Evolutionary conservation across 768 basidiomycete genomes (phyloP).

Genomic region (Leccinum rimulosum): DNA sequence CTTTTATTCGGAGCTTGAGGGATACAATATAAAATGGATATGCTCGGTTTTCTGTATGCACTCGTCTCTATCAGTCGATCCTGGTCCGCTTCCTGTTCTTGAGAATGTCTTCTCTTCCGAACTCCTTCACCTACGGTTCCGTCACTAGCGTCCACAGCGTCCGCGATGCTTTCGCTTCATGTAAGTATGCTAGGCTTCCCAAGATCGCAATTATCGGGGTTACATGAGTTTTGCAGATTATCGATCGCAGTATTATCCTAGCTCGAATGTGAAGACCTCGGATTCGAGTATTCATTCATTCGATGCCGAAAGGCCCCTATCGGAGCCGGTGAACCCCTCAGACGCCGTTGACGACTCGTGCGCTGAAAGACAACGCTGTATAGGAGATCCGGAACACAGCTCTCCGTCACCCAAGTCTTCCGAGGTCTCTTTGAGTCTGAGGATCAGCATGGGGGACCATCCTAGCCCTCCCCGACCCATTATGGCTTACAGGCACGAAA

Average conservation of each 20-base stretch:
- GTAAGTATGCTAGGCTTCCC: slow-evolving; percentile 35
- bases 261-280: slow-evolving; percentile 53
- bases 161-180: slow-evolving; percentile 58
- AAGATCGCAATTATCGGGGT: not conserved
- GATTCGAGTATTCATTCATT: slow-evolving; percentile 40
- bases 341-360: not conserved
- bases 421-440: slow-evolving; percentile 17
- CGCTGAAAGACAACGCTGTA: slow-evolving; percentile 8
- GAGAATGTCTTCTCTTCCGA: slow-evolving; percentile 49
- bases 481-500: slow-evolving; percentile 11
- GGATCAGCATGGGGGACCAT: slow-evolving; percentile 13
- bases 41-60: not conserved
- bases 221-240: slow-evolving; percentile 45
- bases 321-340: slow-evolving; percentile 1
- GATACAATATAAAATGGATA: not conserved
- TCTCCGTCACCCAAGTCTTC: slow-evolving; percentile 11
- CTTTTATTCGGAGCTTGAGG: slow-evolving; percentile 8
- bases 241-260: slow-evolving; percentile 65
- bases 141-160: slow-evolving; percentile 48
- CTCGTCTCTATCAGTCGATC: not conserved
- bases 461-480: not conserved
- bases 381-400: not conserved
- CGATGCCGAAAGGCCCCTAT: slow-evolving; percentile 30
- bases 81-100: not conserved
- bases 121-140: slow-evolving; percentile 45